phyloP scores from a whole-genome alignment of 2,329 filamentous ascomycete species.

The Trichophyton rubrum region DNA sequence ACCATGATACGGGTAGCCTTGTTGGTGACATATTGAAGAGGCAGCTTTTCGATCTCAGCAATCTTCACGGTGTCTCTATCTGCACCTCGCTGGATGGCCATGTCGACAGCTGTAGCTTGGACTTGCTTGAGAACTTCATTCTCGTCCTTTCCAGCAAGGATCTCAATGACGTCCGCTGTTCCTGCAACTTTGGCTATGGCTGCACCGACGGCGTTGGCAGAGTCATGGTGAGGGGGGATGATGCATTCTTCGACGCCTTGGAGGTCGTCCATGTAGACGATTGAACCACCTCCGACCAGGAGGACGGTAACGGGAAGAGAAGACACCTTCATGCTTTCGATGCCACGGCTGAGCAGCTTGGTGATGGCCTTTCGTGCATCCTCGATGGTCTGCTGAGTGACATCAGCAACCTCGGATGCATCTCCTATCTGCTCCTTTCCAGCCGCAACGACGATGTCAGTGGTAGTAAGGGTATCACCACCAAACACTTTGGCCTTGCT shows the following conservation, averaged over 20 bases:
- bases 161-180: conserved; percentile 42
- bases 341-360: conserved; percentile 38
- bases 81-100: conserved; percentile 16
- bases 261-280: conserved; percentile 39
- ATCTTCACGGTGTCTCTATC: conserved; percentile 29
- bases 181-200: conserved; percentile 46
- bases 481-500: conserved; percentile 46
- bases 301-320: conserved; percentile 41
- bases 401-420: conserved; percentile 13
- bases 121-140: conserved; percentile 16
- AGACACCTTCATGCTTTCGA: conserved; percentile 47
- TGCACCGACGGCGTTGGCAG: conserved; percentile 49
- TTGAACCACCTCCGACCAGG: conserved; percentile 46
- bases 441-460: conserved; percentile 40
- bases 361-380: conserved; percentile 29
- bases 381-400: conserved; percentile 14
- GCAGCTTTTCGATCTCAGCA: conserved; percentile 33
- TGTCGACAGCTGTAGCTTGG: conserved; percentile 16
- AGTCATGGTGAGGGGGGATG: conserved; percentile 41
- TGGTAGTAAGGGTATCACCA: conserved; percentile 46
- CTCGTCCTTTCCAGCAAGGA: conserved; percentile 25
- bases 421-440: conserved; percentile 20
- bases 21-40: conserved; percentile 26
- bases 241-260: conserved; percentile 41
- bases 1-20: conserved; percentile 25